These are phyloP conservation scores for Parathielavia hyrcaniae DNA, from an alignment of 495 filamentous ascomycete species.

Conservation along the genomic window DNA sequence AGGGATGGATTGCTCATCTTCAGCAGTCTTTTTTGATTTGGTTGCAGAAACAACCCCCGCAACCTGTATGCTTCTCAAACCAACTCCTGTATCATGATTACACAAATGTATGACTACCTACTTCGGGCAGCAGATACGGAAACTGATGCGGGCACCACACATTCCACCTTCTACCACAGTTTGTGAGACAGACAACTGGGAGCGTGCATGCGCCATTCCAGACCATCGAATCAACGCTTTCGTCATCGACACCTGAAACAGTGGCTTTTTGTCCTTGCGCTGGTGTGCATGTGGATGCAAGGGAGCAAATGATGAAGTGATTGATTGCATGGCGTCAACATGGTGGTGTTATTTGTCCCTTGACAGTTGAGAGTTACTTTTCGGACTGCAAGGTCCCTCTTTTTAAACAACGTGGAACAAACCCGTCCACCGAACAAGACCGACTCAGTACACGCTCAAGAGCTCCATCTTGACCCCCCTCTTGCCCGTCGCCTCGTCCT, in stretches of 20 bases:
- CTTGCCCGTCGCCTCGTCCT: constrained; percentile 92
- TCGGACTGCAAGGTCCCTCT: no score
- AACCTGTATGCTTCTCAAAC: not conserved
- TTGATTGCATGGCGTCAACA: not conserved
- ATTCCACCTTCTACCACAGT: not conserved
- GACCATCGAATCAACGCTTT: constrained; percentile 8
- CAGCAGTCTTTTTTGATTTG: not conserved
- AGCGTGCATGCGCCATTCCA: not conserved
- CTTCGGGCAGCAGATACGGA: not conserved
- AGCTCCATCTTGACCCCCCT: constrained; percentile 72
- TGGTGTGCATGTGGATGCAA: not conserved
- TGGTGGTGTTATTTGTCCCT: no score
- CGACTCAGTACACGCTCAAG: constrained; percentile 32
- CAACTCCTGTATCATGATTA: constrained; percentile 5
- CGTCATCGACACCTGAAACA: constrained; percentile 14
- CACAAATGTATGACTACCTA: not conserved
- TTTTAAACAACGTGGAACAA: no score
- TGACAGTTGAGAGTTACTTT: no score
- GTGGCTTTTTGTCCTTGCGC: not conserved
- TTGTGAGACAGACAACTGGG: constrained; percentile 1
- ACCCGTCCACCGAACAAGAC: no score
- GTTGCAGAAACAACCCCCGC: not conserved
- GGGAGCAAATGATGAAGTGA: not conserved
- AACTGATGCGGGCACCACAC: not conserved
- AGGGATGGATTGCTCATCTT: not conserved